phyloP scores from a whole-genome alignment of 1,284 basidiomycete genomes.

The Mycena sp. region DNA sequence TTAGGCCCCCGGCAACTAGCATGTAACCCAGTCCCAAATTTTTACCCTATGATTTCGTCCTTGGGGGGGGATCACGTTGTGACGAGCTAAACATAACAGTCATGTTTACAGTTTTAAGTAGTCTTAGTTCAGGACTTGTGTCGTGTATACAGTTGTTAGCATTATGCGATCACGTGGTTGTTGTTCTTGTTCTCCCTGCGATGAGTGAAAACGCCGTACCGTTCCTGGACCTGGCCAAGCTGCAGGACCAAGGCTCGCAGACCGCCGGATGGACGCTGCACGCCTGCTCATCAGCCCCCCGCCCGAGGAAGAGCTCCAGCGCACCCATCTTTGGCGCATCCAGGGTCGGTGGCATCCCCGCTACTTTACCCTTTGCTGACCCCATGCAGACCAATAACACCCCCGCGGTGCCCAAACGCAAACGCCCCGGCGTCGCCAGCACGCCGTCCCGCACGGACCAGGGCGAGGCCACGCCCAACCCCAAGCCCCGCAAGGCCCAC shows the following conservation, averaged over 20 bases:
- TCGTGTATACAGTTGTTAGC: too few relatives aligned
- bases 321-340: conserved; percentile 19
- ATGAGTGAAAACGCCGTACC: conserved; percentile 15
- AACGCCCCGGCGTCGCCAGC: conserved; percentile 3
- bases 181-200: too few relatives aligned
- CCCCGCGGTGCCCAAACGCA: conserved; percentile 17
- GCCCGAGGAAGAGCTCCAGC: conserved; percentile 51
- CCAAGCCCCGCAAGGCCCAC: conserved; percentile 67
- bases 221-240: neutral
- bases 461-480: conserved; percentile 56
- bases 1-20: too few relatives aligned
- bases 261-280: conserved; percentile 32
- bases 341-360: conserved; percentile 8
- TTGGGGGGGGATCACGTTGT: too few relatives aligned
- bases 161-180: too few relatives aligned
- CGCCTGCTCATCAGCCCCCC: conserved; percentile 54
- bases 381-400: conserved; percentile 1
- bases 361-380: neutral
- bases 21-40: too few relatives aligned
- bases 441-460: conserved; percentile 21
- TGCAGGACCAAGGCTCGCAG: too few relatives aligned
- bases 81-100: too few relatives aligned
- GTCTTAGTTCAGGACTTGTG: too few relatives aligned
- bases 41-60: too few relatives aligned
- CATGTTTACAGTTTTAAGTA: too few relatives aligned